phyloP scores from a whole-genome alignment of 768 basidiomycete species.

The Lactifluus volemus region DNA sequence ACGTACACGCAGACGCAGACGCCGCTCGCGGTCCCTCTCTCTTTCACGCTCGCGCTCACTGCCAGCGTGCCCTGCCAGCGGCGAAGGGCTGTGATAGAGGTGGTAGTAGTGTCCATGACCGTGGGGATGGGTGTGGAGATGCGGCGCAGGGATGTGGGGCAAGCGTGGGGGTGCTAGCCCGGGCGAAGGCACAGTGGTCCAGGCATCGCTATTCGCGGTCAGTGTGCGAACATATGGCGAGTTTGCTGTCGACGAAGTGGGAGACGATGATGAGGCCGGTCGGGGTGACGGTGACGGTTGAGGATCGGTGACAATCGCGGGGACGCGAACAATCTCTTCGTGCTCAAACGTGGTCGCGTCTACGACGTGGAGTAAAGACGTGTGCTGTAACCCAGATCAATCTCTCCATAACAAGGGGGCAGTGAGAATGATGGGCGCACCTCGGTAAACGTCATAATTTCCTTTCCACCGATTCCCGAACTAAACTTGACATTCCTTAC shows the following conservation, averaged over 20 bases:
- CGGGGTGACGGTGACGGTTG: constrained; percentile 15
- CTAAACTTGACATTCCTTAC: constrained; percentile 83
- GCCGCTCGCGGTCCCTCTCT: background rate
- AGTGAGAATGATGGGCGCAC: constrained; percentile 31
- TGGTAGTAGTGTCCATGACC: constrained; percentile 12
- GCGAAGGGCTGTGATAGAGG: background rate
- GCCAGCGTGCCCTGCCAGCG: background rate
- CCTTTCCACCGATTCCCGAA: constrained; percentile 47
- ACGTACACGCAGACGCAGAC: constrained; percentile 6
- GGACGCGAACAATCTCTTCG: constrained; percentile 58
- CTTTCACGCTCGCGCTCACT: background rate
- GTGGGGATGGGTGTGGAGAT: constrained; percentile 7
- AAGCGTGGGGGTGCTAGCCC: background rate
- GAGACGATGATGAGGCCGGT: constrained; percentile 11
- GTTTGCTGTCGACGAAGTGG: background rate
- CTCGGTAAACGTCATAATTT: constrained; percentile 87
- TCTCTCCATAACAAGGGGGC: background rate
- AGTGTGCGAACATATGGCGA: background rate
- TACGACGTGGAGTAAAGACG: constrained; percentile 70
- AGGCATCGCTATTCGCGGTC: background rate
- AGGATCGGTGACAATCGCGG: constrained; percentile 28
- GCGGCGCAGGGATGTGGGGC: background rate
- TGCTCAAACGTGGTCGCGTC: constrained; percentile 83
- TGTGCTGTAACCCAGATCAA: constrained; percentile 46
- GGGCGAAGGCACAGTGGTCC: background rate